Base-by-base conservation (phyloP, 2,329 filamentous ascomycete genomes). In the Alternaria triticimaculans region DNA sequence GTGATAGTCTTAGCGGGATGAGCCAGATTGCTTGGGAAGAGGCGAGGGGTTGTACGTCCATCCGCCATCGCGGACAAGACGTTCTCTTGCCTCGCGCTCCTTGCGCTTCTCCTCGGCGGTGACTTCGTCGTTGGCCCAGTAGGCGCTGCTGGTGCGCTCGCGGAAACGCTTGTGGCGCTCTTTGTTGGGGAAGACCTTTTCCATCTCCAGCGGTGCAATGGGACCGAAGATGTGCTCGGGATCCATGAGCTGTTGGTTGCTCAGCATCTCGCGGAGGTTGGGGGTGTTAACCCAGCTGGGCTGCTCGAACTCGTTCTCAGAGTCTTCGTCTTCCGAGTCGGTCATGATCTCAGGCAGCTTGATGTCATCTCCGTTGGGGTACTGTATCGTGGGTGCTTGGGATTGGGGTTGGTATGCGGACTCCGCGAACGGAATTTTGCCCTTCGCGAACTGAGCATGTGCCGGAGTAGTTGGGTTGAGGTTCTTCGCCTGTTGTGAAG, bases 331-430 rank as follows among this genome's bases (percentile, higher is more conserved):
- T 73, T 97, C 94, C 28, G 93, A 94, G 77, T 99, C 96, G 2
- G 96, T 98, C 67, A 94, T 89, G 71, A 99, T 98, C 71, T 99
- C 96, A 0, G 96, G 95, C 4, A 99, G 88, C 70, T 96, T 91
- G 73, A 99, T 97, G 55, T 87, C 88, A 63, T 99, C 96, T 64
- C 94, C 93, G 71, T 93, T 95, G 65, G 91, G 92, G 81, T 96
- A 97, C 56, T 92, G 89, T 1, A 92, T 90, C 72, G 91, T 92
- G 2, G 70, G 83, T 2, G 83, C 3, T 21, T 69, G 66, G 12
- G 89, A 90, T 90, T 62, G 82, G 81, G 71, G 69, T 54, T 68
- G 60, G 33, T 71, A 73, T n/a, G 73, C 84, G 63, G 88, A 89
- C 20, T 94, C 87, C 7, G 93, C 93, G 76, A 97, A 97, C 3